Evolutionary conservation across 176 grass and related monocot genomes (phyloP).

Genomic region (Typha latifolia): DNA sequence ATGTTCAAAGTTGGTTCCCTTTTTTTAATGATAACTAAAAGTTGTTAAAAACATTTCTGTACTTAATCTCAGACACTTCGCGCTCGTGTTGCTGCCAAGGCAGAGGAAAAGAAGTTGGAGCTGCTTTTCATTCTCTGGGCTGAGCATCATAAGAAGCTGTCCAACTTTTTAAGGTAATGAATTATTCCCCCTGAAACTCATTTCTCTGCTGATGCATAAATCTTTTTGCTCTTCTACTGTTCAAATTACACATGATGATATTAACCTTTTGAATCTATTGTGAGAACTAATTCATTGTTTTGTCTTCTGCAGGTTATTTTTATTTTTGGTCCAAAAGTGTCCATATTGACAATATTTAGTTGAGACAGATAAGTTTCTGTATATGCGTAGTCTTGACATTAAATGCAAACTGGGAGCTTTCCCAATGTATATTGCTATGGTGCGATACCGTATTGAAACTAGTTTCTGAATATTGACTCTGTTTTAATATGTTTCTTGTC

Average conservation of each 20-base stretch:
- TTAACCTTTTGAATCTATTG: no score
- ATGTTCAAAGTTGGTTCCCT: no score
- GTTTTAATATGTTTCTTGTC: constrained; percentile 22
- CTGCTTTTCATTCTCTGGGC: constrained; percentile 82
- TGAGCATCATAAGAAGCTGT: constrained; percentile 95
- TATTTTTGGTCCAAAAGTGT: constrained; percentile 96
- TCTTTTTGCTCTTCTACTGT: no score
- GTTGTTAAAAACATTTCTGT: background rate
- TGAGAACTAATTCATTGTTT: background rate
- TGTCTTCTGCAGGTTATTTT: constrained; percentile 89
- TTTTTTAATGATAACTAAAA: no score
- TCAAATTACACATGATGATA: no score
- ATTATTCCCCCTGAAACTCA: no score
- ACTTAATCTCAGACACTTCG: constrained; percentile 53
- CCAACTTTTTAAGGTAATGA: constrained; percentile 89
- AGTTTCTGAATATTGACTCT: constrained; percentile 17
- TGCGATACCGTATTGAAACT: constrained; percentile 4
- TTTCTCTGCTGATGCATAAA: no score
- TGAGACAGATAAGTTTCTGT: constrained; percentile 86
- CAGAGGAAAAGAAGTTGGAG: constrained; percentile 90
- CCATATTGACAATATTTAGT: constrained; percentile 98
- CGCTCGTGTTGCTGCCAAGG: constrained; percentile 90
- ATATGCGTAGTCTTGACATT: constrained; percentile 26
- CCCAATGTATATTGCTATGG: background rate
- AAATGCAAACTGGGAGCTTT: constrained; percentile 21